Conservation (phyloP, 1,284 basidiomycete genomes). For the Entoloma clypeatum region DNA sequence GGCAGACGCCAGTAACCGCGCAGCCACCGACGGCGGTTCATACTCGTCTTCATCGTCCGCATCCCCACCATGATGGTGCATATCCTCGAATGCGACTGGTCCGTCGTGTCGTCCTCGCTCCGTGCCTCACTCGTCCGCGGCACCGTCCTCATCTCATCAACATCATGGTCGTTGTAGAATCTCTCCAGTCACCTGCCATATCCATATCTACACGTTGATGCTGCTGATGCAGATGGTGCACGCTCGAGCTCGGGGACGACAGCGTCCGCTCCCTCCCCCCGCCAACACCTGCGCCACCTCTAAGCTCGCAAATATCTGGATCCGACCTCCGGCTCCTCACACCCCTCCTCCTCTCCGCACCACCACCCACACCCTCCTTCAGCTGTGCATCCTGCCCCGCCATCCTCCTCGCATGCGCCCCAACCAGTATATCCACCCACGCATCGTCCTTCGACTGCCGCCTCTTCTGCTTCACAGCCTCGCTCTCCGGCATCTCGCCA, state of each 20-base stretch:
- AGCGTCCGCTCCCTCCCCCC: slow-evolving; percentile 48
- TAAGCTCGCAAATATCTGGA: slow-evolving; percentile 65
- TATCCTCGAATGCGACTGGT: slow-evolving; percentile 8
- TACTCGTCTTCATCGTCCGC: slow-evolving; percentile 35
- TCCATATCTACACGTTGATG: slow-evolving; percentile 36
- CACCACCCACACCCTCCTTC: too few species aligned
- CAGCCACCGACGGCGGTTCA: slow-evolving; percentile 19
- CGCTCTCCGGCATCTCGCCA: slow-evolving; percentile 31
- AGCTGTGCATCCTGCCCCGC: slow-evolving; percentile 52
- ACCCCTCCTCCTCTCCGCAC: slow-evolving; percentile 33
- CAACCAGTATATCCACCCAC: slow-evolving; percentile 84
- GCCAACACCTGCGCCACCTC: slow-evolving; percentile 71
- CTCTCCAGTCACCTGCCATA: slow-evolving; percentile 25
- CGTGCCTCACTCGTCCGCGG: slow-evolving; percentile 27
- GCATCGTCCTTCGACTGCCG: slow-evolving; percentile 61
- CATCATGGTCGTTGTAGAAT: slow-evolving; percentile 36
- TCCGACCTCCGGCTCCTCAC: slow-evolving; percentile 40
- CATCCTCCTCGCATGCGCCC: slow-evolving; percentile 56
- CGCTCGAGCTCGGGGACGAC: slow-evolving; percentile 46
- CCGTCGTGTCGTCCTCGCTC: slow-evolving; percentile 16
- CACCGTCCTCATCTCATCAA: slow-evolving; percentile 41
- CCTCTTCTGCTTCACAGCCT: slow-evolving; percentile 46
- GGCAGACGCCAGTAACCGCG: slow-evolving; percentile 27
- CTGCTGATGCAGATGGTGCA: too few species aligned
- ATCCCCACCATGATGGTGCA: slow-evolving; percentile 16